phyloP scores from a whole-genome alignment of 2,329 filamentous ascomycete species.

The Leptoxyphium fumago region DNA sequence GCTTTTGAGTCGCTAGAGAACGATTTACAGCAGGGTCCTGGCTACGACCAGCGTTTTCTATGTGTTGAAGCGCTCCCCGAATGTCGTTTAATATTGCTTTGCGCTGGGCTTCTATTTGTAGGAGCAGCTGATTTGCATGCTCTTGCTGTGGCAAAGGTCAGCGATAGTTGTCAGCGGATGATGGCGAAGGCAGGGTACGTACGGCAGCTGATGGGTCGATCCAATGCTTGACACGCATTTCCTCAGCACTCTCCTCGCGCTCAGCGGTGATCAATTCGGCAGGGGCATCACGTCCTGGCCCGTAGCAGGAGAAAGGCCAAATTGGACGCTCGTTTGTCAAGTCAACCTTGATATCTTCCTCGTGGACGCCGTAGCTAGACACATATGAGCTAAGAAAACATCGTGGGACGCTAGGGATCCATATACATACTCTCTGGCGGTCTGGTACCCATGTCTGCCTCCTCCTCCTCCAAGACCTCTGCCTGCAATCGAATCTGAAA shows the following conservation, averaged over 20 bases:
- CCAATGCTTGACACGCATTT: conserved; percentile 63
- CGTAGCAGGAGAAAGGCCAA: conserved; percentile 82
- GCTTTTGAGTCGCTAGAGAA: background rate
- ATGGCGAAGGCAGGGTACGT: conserved; percentile 14
- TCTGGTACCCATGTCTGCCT: too few relatives aligned
- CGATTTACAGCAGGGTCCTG: background rate
- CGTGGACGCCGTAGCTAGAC: conserved; percentile 38
- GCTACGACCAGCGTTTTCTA: background rate
- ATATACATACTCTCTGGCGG: too few relatives aligned
- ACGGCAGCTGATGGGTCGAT: conserved; percentile 46
- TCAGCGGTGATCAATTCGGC: conserved; percentile 71
- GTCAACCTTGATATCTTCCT: conserved; percentile 37
- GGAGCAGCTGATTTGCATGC: conserved; percentile 8
- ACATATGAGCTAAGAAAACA: background rate
- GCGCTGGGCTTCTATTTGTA: background rate
- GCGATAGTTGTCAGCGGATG: background rate
- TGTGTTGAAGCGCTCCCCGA: conserved; percentile 56
- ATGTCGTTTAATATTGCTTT: conserved; percentile 45
- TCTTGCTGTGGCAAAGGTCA: conserved; percentile 1
- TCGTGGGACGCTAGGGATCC: too few relatives aligned
- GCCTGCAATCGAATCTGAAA: too few relatives aligned
- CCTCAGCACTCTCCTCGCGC: conserved; percentile 78
- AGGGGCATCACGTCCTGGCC: conserved; percentile 60
- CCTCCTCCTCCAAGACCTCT: too few relatives aligned
- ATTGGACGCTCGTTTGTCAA: conserved; percentile 46